Evolutionary conservation across 768 basidiomycete species (phyloP), one percentile per base, ranked within the genome.

Genomic region (Boletus reticulatus): DNA sequence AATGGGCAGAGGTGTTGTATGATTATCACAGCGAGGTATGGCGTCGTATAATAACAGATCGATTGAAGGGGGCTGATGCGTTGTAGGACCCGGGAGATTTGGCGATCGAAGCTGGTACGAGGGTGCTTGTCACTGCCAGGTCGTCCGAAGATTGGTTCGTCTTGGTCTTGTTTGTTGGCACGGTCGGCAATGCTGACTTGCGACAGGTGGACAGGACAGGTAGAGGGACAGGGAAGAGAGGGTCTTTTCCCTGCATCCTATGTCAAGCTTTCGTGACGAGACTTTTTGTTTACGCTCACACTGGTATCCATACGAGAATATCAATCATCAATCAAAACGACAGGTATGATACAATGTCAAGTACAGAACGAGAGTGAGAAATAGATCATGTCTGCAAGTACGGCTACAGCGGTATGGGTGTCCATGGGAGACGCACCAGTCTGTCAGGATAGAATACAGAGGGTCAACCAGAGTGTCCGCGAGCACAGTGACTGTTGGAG

Each of bases 1-100:
- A 88, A 57, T 92, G 90, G 90, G 88, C 82, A 16, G 84, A 91
- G 62, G 90, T 76, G 6, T 61, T 89, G 69, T 92, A 92, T 64
- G 89, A 88, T 56, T 92, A 88, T 73, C 73, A 73, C 42, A 84
- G 88, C 48, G 74, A 75, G 62, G 89, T 90, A 36, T 0, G 34
- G 60, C 41, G 63, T 61, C 20, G 51, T 37, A 4, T 0, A 29
- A 29, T 9, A 1, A 24, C 4, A 8, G 9, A 29, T 29, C 27
- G 3, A 8, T 44, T 29, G 14, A 16, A 4, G n/a, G 41, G 9
- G 41, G 9, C 36, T 20, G 11, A 47, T 19, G 24, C 10, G 12
- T n/a, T 13, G 19, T 19, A 92, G 89, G 89, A 90, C 57, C 67
- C 84, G 17, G 85, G 79, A 7, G 90, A 92, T 75, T 73, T 92